A percentile compares a stretch with the other conserved stretches of the same genome.
Evolutionary conservation across 768 basidiomycete genomes (phyloP).

Genomic region (Mycena rosella): DNA sequence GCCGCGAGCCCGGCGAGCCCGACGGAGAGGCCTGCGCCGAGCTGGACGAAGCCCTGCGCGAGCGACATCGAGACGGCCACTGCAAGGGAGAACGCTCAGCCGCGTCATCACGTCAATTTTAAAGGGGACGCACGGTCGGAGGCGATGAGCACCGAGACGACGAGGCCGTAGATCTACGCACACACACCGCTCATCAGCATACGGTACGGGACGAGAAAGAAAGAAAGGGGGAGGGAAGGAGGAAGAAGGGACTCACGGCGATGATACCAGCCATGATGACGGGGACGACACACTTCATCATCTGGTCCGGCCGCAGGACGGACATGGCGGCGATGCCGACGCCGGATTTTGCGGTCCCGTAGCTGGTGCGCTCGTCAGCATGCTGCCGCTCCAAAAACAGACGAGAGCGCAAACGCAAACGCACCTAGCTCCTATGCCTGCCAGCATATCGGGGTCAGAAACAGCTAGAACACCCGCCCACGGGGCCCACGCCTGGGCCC

Average conservation of each 20-base stretch:
- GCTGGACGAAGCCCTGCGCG: constrained; percentile 93
- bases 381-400: too few species aligned
- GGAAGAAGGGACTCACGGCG: constrained; percentile 75
- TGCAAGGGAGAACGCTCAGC: constrained; percentile 43
- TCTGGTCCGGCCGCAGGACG: constrained; percentile 93
- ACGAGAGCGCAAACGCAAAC: constrained; percentile 40
- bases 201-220: too few species aligned
- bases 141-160: constrained; percentile 98
- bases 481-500: too few species aligned
- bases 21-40: constrained; percentile 93
- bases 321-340: constrained; percentile 99
- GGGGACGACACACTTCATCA: constrained; percentile 98
- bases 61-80: constrained; percentile 87
- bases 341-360: constrained; percentile 99
- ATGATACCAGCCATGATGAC: constrained; percentile 99
- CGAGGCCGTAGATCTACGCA: constrained; percentile 92
- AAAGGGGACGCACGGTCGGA: constrained; percentile 75
- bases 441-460: constrained; percentile 17
- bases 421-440: constrained; percentile 90
- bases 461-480: too few species aligned
- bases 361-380: constrained; percentile 62
- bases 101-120: too few species aligned
- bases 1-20: constrained; percentile 96
- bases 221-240: background rate
- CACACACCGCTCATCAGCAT: background rate